Evolutionary conservation across 441 rosid species (phyloP).

Genomic region (Corymbia citriodora): DNA sequence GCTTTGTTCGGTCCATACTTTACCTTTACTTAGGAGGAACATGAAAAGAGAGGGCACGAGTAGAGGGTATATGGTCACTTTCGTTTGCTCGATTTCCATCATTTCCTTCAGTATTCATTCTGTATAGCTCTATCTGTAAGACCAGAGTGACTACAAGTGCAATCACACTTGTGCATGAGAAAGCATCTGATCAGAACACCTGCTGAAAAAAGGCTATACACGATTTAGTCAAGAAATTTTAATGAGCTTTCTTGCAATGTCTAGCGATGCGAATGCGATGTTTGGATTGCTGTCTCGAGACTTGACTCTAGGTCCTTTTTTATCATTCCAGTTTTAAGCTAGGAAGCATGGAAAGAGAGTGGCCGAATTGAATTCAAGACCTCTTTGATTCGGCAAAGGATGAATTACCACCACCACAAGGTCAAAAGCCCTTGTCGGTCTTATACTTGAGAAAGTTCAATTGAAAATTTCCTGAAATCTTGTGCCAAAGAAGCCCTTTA

Average conservation of each 20-base stretch:
- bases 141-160: neutral
- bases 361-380: neutral
- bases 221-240: neutral
- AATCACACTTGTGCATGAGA: neutral
- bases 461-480: neutral
- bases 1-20: neutral
- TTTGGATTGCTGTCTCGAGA: neutral
- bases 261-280: neutral
- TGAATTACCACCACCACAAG: neutral
- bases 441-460: neutral
- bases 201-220: neutral
- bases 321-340: neutral
- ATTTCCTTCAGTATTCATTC: neutral
- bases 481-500: neutral
- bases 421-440: neutral
- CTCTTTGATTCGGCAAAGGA: neutral
- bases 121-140: neutral
- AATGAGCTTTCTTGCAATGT: neutral
- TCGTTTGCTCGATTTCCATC: neutral
- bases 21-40: neutral
- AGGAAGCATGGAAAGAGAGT: neutral
- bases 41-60: neutral
- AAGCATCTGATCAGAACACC: neutral
- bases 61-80: neutral
- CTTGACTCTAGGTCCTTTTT: neutral